Percentiles rank a stretch among this genome's conserved stretches.
These are phyloP conservation scores for Candida germanica DNA, from an alignment of 805 yeast genomes.

Conservation along the genomic window DNA sequence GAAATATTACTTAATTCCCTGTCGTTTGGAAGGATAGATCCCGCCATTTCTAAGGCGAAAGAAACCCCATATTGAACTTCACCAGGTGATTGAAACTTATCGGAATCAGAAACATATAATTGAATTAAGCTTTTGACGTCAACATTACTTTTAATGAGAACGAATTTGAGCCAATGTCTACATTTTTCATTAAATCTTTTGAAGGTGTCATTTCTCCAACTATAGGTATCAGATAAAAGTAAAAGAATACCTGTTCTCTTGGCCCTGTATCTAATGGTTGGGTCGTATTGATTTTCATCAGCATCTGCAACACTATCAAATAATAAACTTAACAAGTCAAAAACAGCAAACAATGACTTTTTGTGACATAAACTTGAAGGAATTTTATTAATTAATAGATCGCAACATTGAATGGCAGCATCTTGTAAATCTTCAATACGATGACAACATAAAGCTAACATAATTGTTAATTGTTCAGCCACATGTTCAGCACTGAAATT, in stretches of 20 bases:
- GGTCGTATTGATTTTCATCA: conserved; percentile 80
- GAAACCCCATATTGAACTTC: conserved; percentile 75
- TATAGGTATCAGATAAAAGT: conserved; percentile 68
- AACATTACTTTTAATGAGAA: conserved; percentile 57
- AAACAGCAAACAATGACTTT: conserved; percentile 66
- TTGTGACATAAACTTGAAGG: conserved; percentile 82
- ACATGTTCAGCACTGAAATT: conserved; percentile 53
- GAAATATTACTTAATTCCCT: conserved; percentile 57
- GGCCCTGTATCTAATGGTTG: conserved; percentile 62
- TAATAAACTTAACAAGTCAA: conserved; percentile 75
- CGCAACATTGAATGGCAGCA: conserved; percentile 76
- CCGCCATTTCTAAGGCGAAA: conserved; percentile 88
- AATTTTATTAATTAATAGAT: conserved; percentile 55
- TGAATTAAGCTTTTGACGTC: conserved; percentile 81
- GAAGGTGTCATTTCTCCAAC: conserved; percentile 71
- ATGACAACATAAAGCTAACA: conserved; percentile 73
- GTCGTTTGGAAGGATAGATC: conserved; percentile 63
- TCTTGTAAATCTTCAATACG: conserved; percentile 71
- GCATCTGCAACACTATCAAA: conserved; percentile 82
- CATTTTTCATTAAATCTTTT: conserved; percentile 57
- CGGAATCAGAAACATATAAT: conserved; percentile 58
- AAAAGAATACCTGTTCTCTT: conserved; percentile 45
- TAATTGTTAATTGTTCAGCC: conserved; percentile 65
- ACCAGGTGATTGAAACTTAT: conserved; percentile 21
- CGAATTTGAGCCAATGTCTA: conserved; percentile 60